phyloP scores from a whole-genome alignment of 1,139 yeast species.

The Blastobotrys aristatus region DNA sequence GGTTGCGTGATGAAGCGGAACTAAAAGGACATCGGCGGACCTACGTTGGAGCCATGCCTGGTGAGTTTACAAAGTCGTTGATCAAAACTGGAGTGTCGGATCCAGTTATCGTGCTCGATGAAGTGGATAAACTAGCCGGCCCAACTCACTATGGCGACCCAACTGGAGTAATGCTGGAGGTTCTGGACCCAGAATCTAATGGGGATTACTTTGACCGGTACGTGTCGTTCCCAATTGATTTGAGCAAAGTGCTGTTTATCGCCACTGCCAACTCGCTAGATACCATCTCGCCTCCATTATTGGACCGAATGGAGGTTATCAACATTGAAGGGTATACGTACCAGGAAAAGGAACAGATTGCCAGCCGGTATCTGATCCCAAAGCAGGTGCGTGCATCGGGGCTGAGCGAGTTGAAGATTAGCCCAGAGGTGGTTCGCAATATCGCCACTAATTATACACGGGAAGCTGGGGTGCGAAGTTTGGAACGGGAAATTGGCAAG shows the following conservation, averaged over 20 bases:
- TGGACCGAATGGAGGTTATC: conserved; percentile 84
- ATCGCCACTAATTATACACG: conserved; percentile 70
- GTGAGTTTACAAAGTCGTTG: conserved; percentile 71
- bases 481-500: conserved; percentile 68
- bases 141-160: conserved; percentile 74
- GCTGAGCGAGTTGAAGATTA: conserved; percentile 42
- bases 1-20: conserved; percentile 85
- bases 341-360: conserved; percentile 72
- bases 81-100: conserved; percentile 77
- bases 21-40: conserved; percentile 91
- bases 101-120: conserved; percentile 86
- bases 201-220: conserved; percentile 75
- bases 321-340: conserved; percentile 78
- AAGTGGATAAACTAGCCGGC: conserved; percentile 74
- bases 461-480: conserved; percentile 81
- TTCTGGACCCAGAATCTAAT: conserved; percentile 89
- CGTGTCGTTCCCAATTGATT: conserved; percentile 80
- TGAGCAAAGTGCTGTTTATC: conserved; percentile 76
- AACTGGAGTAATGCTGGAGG: conserved; percentile 84
- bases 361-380: conserved; percentile 67
- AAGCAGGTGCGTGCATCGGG: conserved; percentile 73
- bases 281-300: conserved; percentile 69
- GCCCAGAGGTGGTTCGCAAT: conserved; percentile 50
- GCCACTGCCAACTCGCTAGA: conserved; percentile 88
- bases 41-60: conserved; percentile 93